phyloP scores from a whole-genome alignment of 306 rosid genomes.

The Clitoria ternatea region DNA sequence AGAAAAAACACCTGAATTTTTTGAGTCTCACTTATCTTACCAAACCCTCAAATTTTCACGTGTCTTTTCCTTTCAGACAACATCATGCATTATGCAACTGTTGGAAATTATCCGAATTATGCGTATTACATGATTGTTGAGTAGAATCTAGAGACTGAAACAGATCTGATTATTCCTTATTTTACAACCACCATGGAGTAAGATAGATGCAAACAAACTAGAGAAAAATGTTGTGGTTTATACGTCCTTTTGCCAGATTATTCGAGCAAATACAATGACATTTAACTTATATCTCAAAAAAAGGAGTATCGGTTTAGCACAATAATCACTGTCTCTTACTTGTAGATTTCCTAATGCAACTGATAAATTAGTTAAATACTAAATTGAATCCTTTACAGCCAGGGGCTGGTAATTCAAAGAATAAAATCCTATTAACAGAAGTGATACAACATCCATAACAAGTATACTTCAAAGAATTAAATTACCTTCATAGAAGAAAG shows the following conservation, averaged over 20 bases:
- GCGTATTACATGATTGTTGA: too few relatives aligned
- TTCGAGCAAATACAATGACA: slow-evolving; percentile 1
- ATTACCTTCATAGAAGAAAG: slow-evolving; percentile 25
- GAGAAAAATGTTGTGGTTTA: neutral
- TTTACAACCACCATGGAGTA: neutral
- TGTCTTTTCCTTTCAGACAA: too few relatives aligned
- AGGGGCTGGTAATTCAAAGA: slow-evolving; percentile 30
- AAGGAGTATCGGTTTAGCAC: slow-evolving; percentile 12
- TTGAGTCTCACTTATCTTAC: too few relatives aligned
- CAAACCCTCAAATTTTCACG: too few relatives aligned
- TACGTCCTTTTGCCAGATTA: neutral
- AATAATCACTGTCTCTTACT: slow-evolving; percentile 24
- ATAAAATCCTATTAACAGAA: slow-evolving; percentile 30
- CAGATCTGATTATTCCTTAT: neutral
- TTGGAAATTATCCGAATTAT: too few relatives aligned
- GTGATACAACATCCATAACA: slow-evolving; percentile 28
- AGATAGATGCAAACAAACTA: neutral
- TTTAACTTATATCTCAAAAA: slow-evolving; percentile 23
- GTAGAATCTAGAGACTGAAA: neutral
- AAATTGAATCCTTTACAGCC: slow-evolving; percentile 25
- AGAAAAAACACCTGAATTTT: too few relatives aligned
- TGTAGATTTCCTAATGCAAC: slow-evolving; percentile 17
- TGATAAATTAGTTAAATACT: slow-evolving; percentile 27
- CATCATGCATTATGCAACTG: too few relatives aligned
- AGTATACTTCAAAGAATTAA: slow-evolving; percentile 28